These are phyloP conservation scores for Blastosporella zonata DNA, from an alignment of 1,284 basidiomycete species.

Conservation along the genomic window DNA sequence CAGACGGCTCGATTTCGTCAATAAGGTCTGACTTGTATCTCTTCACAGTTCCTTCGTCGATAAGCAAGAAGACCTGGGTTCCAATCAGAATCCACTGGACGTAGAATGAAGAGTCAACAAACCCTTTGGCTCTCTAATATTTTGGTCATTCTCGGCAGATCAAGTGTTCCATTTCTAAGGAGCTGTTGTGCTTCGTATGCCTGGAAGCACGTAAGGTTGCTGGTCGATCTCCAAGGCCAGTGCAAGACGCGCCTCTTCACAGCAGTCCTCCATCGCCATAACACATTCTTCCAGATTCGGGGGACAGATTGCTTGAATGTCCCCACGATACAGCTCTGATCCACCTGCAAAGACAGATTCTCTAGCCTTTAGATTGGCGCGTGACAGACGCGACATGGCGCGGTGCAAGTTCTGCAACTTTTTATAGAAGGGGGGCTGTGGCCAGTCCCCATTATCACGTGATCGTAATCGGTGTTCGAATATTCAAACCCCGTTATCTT, in stretches of 20 bases:
- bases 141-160: slow-evolving; percentile 64
- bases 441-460: not conserved
- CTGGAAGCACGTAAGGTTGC: slow-evolving; percentile 30
- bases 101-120: slow-evolving; percentile 16
- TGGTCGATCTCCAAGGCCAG: not conserved
- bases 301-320: slow-evolving; percentile 61
- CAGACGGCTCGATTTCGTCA: slow-evolving; percentile 77
- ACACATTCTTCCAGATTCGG: slow-evolving; percentile 71
- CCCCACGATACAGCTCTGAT: slow-evolving; percentile 56
- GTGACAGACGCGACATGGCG: slow-evolving; percentile 56
- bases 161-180: slow-evolving; percentile 65
- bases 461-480: not conserved
- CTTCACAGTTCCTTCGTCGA: slow-evolving; percentile 65
- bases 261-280: slow-evolving; percentile 69
- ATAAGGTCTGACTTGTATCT: slow-evolving; percentile 69
- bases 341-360: slow-evolving; percentile 67
- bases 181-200: slow-evolving; percentile 64
- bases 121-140: slow-evolving; percentile 65
- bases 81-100: not conserved
- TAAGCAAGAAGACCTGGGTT: slow-evolving; percentile 62
- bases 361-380: slow-evolving; percentile 52
- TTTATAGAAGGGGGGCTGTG: not conserved
- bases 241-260: slow-evolving; percentile 52
- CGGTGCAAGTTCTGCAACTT: not conserved
- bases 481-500: not conserved